A percentile compares a stretch with the other conserved stretches of the same genome.
Conservation (phyloP, 2,329 filamentous ascomycete genomes). For the Colletotrichum horii region DNA sequence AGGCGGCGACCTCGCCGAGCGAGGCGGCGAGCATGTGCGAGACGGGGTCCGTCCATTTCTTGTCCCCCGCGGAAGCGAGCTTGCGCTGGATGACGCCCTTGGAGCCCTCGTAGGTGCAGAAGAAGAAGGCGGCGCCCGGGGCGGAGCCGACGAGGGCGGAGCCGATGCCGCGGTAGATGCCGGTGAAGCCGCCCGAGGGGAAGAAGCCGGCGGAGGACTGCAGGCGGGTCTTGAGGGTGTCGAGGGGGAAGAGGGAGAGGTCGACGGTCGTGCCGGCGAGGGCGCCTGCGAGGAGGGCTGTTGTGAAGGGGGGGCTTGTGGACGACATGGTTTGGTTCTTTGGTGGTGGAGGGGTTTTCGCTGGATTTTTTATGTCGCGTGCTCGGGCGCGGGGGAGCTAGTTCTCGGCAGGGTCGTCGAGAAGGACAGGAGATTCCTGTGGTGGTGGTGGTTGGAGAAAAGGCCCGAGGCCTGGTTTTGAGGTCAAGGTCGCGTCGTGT, state of each 20-base stretch:
- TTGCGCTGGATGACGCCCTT: constrained; percentile 58
- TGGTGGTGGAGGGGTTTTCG: not conserved
- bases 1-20: constrained; percentile 89
- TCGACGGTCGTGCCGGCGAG: constrained; percentile 95
- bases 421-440: not conserved
- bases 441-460: not conserved
- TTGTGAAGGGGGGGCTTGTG: constrained; percentile 51
- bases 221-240: constrained; percentile 97
- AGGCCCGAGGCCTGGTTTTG: not conserved
- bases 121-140: constrained; percentile 95
- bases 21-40: constrained; percentile 85
- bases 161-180: constrained; percentile 92
- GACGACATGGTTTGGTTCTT: constrained; percentile 8
- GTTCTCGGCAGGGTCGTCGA: not conserved
- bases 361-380: not conserved
- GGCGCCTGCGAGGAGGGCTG: constrained; percentile 78
- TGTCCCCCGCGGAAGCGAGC: constrained; percentile 27
- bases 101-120: constrained; percentile 87
- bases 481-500: not conserved
- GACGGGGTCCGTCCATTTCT: constrained; percentile 25
- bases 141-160: constrained; percentile 89
- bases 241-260: constrained; percentile 94
- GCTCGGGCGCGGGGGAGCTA: not conserved
- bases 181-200: constrained; percentile 83
- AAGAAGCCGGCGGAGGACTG: constrained; percentile 83